Percentiles rank a stretch among this genome's conserved stretches.
These are phyloP conservation scores for Eremochloa ophiuroides DNA, from an alignment of 176 grass and related monocot genomes.

Conservation along the genomic window DNA sequence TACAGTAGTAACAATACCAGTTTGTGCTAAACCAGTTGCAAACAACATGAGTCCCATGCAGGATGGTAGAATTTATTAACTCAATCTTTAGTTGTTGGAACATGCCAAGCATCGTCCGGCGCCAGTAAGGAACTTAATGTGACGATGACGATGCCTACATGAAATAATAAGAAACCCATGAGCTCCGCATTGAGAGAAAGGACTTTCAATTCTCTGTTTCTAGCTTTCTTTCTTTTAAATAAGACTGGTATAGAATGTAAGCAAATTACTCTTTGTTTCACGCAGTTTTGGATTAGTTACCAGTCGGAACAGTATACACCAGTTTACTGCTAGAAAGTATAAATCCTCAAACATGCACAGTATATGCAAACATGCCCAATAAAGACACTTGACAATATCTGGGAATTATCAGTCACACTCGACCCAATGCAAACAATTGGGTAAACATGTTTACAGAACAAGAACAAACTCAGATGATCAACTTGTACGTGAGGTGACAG, in stretches of 20 bases:
- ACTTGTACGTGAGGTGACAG: background rate
- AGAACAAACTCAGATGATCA: background rate
- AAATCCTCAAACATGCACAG: background rate
- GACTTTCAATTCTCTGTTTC: background rate
- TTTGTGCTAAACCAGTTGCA: conserved; percentile 10
- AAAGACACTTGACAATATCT: background rate
- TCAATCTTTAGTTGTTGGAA: background rate
- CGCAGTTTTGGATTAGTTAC: background rate
- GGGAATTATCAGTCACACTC: background rate
- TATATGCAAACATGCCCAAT: background rate
- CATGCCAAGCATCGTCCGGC: background rate
- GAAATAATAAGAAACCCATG: background rate
- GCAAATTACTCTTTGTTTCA: background rate
- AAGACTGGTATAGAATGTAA: background rate
- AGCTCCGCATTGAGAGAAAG: background rate
- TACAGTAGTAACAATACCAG: background rate
- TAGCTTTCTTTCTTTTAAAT: background rate
- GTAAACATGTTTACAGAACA: background rate
- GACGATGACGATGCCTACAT: conserved; percentile 8
- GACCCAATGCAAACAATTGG: background rate
- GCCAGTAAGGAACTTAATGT: background rate
- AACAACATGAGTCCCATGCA: conserved; percentile 18
- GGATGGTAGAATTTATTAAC: conserved; percentile 29
- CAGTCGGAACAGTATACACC: background rate
- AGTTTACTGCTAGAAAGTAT: background rate